phyloP scores from a whole-genome alignment of 192 early-diverging fungal genomes.

The Linnemannia elongata region DNA sequence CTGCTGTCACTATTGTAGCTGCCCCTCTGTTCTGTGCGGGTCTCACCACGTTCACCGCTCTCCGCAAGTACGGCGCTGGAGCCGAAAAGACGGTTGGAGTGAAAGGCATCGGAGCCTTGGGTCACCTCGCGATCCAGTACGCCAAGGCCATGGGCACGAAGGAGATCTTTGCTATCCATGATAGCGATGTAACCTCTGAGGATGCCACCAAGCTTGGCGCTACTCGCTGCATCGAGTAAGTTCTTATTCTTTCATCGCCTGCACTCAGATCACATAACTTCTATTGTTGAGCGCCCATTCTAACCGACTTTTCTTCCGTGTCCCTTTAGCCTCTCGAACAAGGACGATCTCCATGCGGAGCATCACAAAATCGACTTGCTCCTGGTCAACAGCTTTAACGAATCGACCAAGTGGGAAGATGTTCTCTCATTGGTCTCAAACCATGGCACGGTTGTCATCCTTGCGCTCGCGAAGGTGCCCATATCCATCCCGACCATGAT shows the following conservation, averaged over 20 bases:
- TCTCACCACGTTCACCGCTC: conserved; percentile 73
- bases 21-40: conserved; percentile 89
- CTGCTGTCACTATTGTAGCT: conserved; percentile 26
- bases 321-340: neutral
- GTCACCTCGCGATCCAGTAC: conserved; percentile 77
- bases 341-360: neutral
- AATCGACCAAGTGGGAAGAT: conserved; percentile 58
- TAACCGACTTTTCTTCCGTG: neutral
- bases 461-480: conserved; percentile 45
- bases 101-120: conserved; percentile 77
- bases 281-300: neutral
- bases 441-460: conserved; percentile 67
- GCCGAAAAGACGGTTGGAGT: conserved; percentile 66
- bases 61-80: conserved; percentile 62
- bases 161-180: conserved; percentile 67
- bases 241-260: neutral
- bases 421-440: conserved; percentile 60
- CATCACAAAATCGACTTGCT: conserved; percentile 31
- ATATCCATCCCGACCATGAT: conserved; percentile 18
- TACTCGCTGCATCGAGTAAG: conserved; percentile 46
- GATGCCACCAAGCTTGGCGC: conserved; percentile 70
- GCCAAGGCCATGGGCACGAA: conserved; percentile 63
- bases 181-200: conserved; percentile 60
- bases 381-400: conserved; percentile 34
- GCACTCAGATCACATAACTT: neutral